phyloP scores from a whole-genome alignment of 306 rosid genomes.

The Adenanthera pavonina region DNA sequence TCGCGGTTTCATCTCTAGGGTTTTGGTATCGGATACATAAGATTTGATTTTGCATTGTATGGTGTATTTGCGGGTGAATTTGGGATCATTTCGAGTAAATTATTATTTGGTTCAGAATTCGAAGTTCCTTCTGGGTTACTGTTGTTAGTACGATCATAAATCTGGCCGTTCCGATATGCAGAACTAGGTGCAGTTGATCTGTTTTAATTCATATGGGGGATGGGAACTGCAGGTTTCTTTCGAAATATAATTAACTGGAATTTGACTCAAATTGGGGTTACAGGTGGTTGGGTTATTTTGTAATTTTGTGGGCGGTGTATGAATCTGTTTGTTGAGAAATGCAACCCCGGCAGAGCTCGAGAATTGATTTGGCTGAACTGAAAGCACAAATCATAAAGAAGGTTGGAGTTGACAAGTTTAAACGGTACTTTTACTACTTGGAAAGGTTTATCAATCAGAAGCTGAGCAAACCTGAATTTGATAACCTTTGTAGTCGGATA shows the following conservation, averaged over 20 bases:
- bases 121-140: conserved; percentile 44
- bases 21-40: conserved; percentile 58
- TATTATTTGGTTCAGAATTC: conserved; percentile 47
- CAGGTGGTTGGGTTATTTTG: conserved; percentile 53
- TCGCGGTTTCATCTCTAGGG: conserved; percentile 85
- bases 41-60: conserved; percentile 75
- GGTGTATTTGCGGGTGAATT: conserved; percentile 50
- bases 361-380: conserved; percentile 92
- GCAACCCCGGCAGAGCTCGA: conserved; percentile 91
- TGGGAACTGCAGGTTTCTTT: conserved; percentile 57
- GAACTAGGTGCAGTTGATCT: conserved; percentile 44
- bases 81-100: conserved; percentile 45
- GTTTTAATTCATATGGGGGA: conserved; percentile 54
- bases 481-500: conserved; percentile 68
- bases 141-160: conserved; percentile 40
- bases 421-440: conserved; percentile 72
- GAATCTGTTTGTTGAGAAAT: conserved; percentile 80
- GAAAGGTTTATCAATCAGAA: conserved; percentile 82
- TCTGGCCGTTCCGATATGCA: conserved; percentile 44
- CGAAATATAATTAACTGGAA: conserved; percentile 54
- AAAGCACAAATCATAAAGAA: conserved; percentile 81
- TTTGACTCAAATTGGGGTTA: conserved; percentile 53
- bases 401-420: conserved; percentile 80
- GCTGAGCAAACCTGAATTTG: conserved; percentile 86
- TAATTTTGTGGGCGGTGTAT: conserved; percentile 68